Evolutionary conservation across 2,329 filamentous ascomycete genomes (phyloP), one percentile per base, ranked within the genome.

Genomic region (Paramyrothecium roridum): DNA sequence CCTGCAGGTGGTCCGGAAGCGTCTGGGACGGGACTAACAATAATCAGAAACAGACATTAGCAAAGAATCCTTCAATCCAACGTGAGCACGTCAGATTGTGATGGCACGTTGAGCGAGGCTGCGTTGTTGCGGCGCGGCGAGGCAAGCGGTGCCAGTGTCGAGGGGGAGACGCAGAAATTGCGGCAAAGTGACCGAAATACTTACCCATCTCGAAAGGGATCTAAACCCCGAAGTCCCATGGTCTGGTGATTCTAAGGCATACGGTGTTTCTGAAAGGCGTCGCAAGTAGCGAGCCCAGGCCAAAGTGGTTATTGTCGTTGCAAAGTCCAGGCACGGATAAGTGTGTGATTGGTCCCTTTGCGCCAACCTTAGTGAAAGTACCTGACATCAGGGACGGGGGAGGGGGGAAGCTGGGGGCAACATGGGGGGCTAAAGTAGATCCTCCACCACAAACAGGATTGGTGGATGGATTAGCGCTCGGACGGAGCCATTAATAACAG

Each of bases 21-120:
- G 80, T 76, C 77, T 84, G 81, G 71, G 81, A 83, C 76, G 80
- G 79, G 76, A 80, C 82, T 85, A 58, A 55, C 55, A 43, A 43
- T 43, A 13, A 19, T 7, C 13, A 19, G n/a, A 19, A 43, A 19
- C 13, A 19, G n/a, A 4, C 7, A 43, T 43, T 43, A 43, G 37
- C 37, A 43, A 19, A 43, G 37, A 43, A 43, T 30, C 26, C 26
- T 30, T 30, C 26, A 30, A 30, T 30, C 37, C 37, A 17, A 43
- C n/a, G 37, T 43, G n/a, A 43, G 37, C 37, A 43, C 12, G 26
- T 30, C 10, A 30, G 26, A 30, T 30, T 4, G 4, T 30, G 6
- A 10, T 6, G 26, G 26, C 26, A 30, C 26, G 10, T 4, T 30
- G 26, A 30, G 10, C 6, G 26, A 6, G 26, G 26, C 6, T 30